These are phyloP conservation scores for Akanthomyces dipterigenus DNA, from an alignment of 2,329 filamentous ascomycete species.

Conservation along the genomic window DNA sequence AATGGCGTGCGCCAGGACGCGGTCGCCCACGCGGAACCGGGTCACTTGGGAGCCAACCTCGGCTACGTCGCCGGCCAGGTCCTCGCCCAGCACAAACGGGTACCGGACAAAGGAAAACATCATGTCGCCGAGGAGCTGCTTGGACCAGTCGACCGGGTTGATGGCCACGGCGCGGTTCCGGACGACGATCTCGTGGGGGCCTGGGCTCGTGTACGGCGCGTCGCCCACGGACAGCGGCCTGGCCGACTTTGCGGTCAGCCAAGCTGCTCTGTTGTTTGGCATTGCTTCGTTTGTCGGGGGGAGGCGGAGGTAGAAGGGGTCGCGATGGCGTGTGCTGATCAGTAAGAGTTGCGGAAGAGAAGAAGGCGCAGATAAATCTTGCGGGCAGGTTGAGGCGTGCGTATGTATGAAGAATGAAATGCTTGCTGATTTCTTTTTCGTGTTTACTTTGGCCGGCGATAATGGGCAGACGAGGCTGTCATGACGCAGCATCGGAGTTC, in stretches of 20 bases:
- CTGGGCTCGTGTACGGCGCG: conserved; percentile 14
- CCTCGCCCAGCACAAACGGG: no score
- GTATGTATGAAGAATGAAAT: no score
- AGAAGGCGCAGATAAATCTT: no score
- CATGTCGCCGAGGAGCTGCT: conserved; percentile 18
- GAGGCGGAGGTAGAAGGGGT: neutral
- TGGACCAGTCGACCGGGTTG: conserved; percentile 23
- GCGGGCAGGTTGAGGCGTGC: no score
- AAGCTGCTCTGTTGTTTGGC: conserved; percentile 14
- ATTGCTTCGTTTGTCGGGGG: neutral
- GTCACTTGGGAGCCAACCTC: conserved; percentile 22
- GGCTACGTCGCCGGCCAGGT: no score
- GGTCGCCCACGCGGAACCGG: conserved; percentile 18
- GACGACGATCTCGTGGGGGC: conserved; percentile 21
- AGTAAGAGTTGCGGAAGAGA: neutral
- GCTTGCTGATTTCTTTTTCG: no score
- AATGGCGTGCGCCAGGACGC: conserved; percentile 20
- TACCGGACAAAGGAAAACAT: conserved; percentile 19
- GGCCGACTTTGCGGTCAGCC: conserved; percentile 13
- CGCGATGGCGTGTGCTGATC: neutral
- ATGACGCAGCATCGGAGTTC: neutral
- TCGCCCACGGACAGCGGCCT: conserved; percentile 8
- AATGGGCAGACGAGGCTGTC: neutral
- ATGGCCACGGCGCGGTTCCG: conserved; percentile 25
- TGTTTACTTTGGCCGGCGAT: neutral